Base-by-base conservation (phyloP, 2,329 filamentous ascomycete species). In the Diaporthe citrichinensis region DNA sequence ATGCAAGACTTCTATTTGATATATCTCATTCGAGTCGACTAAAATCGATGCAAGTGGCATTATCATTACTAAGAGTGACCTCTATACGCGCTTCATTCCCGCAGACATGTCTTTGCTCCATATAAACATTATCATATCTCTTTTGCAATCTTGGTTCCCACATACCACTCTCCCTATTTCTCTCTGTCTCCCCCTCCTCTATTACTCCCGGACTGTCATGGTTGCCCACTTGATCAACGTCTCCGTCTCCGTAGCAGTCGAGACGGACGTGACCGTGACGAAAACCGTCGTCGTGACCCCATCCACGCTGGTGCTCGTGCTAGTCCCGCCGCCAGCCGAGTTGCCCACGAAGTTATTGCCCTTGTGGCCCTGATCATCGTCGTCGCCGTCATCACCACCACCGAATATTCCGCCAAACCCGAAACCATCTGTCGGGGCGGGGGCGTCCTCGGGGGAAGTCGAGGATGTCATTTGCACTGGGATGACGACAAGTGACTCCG, bases 191-290 rank as follows among this genome's bases (percentile, higher is more conserved):
- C 1, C 15, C 20, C 28, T 36, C 31, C n/a, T 51, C n/a, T 31
- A 72, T 49, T 59, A 61, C 28, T 25, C 69, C 36, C 39, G 25
- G 9, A 73, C 49, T 4, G 71, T 73, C 71, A 65, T 46, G 25
- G 71, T 73, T 17, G 58, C 58, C 71, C 58, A 73, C 49, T 55
- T 73, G 25, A 53, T 65, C 49, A 53, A 8, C 15, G 71, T 73
- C 59, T 73, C 75, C 46, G n/a, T 65, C 59, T 73, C 69, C n/a
- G 75, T 76, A 15, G 73, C 69, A 4, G 73, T 76, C 59, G 73
- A 75, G 36, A 76, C 55, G 23, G 73, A 65, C 46, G 73, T 76
- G 28, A 76, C 75, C 10, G 75, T 76, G 49, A 76, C 23, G n/a
- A 73, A 76, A 25, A 76, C 74, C 39, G 73, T 76, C 46, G 75